phyloP scores from a whole-genome alignment of 352 stramenopile genomes.

The Phytophthora tentaculata region DNA sequence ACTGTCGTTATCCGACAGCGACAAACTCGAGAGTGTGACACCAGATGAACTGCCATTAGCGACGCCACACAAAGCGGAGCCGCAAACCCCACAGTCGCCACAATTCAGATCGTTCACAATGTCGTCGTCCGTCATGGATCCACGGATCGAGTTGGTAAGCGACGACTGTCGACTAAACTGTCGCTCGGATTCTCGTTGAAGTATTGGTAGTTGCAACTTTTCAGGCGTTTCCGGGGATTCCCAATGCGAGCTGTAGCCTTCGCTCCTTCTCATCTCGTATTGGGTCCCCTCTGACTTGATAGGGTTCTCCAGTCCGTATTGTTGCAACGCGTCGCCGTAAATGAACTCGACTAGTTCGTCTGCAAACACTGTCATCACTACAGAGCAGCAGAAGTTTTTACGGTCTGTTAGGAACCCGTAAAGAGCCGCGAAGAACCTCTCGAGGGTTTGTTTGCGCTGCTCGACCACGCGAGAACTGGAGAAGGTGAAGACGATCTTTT shows the following conservation, averaged over 20 bases:
- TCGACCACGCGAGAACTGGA: conserved; percentile 49
- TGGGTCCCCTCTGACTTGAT: conserved; percentile 18
- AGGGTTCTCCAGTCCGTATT: conserved; percentile 50
- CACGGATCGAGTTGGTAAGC: conserved; percentile 24
- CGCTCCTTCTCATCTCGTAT: conserved; percentile 8
- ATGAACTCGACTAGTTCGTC: conserved; percentile 69
- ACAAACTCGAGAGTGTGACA: conserved; percentile 20
- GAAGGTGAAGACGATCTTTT: conserved; percentile 67
- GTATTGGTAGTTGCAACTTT: conserved; percentile 16
- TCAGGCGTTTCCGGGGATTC: conserved; percentile 11
- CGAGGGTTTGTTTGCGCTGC: conserved; percentile 55
- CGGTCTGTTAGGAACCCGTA: conserved; percentile 64
- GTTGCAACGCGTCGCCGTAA: conserved; percentile 60
- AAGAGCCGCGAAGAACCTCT: conserved; percentile 64
- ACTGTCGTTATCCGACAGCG: conserved; percentile 38
- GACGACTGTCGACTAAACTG: conserved; percentile 21
- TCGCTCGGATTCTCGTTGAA: conserved; percentile 9
- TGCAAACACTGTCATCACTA: conserved; percentile 42
- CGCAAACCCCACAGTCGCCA: conserved; percentile 47
- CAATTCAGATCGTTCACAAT: conserved; percentile 31
- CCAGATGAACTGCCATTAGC: conserved; percentile 41
- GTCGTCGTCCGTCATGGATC: conserved; percentile 37
- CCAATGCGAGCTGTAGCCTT: conserved; percentile 21
- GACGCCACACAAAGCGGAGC: conserved; percentile 51
- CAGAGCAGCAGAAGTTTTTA: conserved; percentile 62